Evolutionary conservation across 257 asterid species (phyloP), one percentile per base, ranked within the genome.

Genomic region (Paraleonurus japonicus): DNA sequence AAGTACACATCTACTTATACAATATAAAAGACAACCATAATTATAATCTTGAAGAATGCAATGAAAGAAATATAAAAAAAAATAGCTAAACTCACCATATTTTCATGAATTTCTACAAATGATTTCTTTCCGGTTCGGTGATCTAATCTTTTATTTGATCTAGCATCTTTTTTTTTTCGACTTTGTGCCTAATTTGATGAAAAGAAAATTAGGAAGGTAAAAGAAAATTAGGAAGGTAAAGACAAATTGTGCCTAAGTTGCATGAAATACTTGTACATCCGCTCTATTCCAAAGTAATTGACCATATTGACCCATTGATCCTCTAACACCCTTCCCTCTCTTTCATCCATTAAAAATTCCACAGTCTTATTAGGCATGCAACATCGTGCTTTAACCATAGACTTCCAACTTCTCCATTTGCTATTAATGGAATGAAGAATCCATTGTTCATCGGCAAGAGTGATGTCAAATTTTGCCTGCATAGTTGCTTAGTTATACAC

Each of bases 231-330:
- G n/a, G n/a, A n/a, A n/a, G n/a, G n/a, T n/a, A n/a, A n/a, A n/a
- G n/a, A n/a, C n/a, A n/a, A n/a, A n/a, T n/a, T n/a, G n/a, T n/a
- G n/a, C n/a, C n/a, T n/a, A 65, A 16, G 9, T 15, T 50, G 23
- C 11, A 28, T 4, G 23, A 32, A 3, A 26, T 33, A 66, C 72
- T 24, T 51, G 4, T 6, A 67, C 72, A 22, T 67, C 72, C 6
- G 28, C 62, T 19, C 15, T 67, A 19, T 68, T 68, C 73, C 73
- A 68, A 16, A n/a, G n/a, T 68, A 33, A 20, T 6, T 60, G 60
- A 68, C 12, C 3, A 68, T 1, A 32, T 53, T 68, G n/a, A 1
- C 47, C 73, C 73, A 68, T 15, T 68, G 73, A 12, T 68, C 73
- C 57, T 0, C n/a, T 10, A 20, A 0, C 16, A 53, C 53, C 13